phyloP scores from a whole-genome alignment of 371 early-diverging fungal species.

The Mortierella sp. region DNA sequence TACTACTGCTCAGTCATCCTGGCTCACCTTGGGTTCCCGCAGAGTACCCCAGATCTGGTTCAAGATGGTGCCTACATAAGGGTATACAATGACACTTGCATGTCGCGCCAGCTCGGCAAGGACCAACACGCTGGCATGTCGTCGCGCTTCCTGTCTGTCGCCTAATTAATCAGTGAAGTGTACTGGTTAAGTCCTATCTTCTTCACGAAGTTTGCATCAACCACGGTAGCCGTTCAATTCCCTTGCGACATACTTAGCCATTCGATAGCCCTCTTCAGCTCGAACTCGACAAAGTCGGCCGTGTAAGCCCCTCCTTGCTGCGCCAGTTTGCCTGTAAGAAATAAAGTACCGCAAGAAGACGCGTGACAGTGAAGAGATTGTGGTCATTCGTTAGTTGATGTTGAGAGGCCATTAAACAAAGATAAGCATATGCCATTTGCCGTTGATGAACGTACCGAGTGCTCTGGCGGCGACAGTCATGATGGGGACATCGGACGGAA shows the following conservation, averaged over 20 bases:
- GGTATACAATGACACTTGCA: slow-evolving; percentile 89
- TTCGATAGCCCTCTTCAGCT: slow-evolving; percentile 92
- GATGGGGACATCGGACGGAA: slow-evolving; percentile 89
- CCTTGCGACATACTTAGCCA: slow-evolving; percentile 80
- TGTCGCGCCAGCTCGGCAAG: slow-evolving; percentile 86
- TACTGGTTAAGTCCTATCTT: not conserved
- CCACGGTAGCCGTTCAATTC: not conserved
- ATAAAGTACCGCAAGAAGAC: not conserved
- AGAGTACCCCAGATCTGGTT: slow-evolving; percentile 91
- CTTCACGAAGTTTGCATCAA: not conserved
- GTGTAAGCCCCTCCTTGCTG: slow-evolving; percentile 83
- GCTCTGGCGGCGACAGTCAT: slow-evolving; percentile 89
- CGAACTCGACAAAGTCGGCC: slow-evolving; percentile 89
- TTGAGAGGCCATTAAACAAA: not conserved
- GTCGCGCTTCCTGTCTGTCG: slow-evolving; percentile 81
- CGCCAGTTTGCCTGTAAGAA: slow-evolving; percentile 74
- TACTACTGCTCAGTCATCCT: not conserved
- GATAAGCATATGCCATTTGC: not conserved
- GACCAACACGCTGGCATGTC: slow-evolving; percentile 91
- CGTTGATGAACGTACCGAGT: slow-evolving; percentile 65
- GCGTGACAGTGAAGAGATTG: not conserved
- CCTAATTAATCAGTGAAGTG: slow-evolving; percentile 43
- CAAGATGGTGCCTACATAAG: slow-evolving; percentile 88
- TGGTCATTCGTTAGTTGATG: not conserved
- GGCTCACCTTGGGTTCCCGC: slow-evolving; percentile 80